A percentile compares a stretch with the other conserved stretches of the same genome.
Conservation (phyloP, 2,329 filamentous ascomycete genomes). For the Pestalotiopsis sp. region DNA sequence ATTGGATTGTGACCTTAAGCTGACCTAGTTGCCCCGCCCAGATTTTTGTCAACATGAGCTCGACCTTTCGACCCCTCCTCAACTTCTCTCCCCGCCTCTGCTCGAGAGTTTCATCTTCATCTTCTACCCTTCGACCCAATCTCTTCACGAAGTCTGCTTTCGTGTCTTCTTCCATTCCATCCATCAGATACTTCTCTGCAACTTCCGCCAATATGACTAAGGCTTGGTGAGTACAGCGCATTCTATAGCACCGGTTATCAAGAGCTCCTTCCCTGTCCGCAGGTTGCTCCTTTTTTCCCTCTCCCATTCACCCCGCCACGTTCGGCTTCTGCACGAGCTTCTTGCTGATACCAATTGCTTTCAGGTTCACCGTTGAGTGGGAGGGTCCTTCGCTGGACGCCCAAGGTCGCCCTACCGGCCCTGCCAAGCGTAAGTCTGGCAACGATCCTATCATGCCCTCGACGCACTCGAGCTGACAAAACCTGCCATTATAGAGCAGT, state of each 20-base stretch:
- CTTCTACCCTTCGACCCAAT: slow-evolving; percentile 34
- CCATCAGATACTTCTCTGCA: slow-evolving; percentile 52
- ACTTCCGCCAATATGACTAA: slow-evolving; percentile 75
- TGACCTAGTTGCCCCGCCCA: slow-evolving; percentile 14
- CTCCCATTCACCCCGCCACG: slow-evolving; percentile 11
- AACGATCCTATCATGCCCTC: not conserved
- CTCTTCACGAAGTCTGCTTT: slow-evolving; percentile 37
- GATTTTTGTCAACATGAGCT: slow-evolving; percentile 16
- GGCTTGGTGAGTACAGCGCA: slow-evolving; percentile 18
- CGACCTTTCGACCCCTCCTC: slow-evolving; percentile 15
- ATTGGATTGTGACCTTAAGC: slow-evolving; percentile 11
- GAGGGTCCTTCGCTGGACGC: slow-evolving; percentile 71
- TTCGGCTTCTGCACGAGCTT: not conserved
- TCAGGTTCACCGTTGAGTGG: slow-evolving; percentile 76
- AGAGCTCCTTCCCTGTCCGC: not conserved
- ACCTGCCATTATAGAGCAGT: slow-evolving; percentile 58
- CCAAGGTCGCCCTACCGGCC: slow-evolving; percentile 55
- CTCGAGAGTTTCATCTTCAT: slow-evolving; percentile 38
- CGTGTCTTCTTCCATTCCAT: slow-evolving; percentile 34
- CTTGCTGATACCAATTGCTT: slow-evolving; percentile 32
- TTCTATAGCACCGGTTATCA: slow-evolving; percentile 27
- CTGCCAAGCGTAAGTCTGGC: slow-evolving; percentile 60
- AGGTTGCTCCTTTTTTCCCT: slow-evolving; percentile 31
- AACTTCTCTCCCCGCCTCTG: slow-evolving; percentile 31
- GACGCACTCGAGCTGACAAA: slow-evolving; percentile 18